Conservation (phyloP, 352 stramenopile species). For the Peronospora farinosa region DNA sequence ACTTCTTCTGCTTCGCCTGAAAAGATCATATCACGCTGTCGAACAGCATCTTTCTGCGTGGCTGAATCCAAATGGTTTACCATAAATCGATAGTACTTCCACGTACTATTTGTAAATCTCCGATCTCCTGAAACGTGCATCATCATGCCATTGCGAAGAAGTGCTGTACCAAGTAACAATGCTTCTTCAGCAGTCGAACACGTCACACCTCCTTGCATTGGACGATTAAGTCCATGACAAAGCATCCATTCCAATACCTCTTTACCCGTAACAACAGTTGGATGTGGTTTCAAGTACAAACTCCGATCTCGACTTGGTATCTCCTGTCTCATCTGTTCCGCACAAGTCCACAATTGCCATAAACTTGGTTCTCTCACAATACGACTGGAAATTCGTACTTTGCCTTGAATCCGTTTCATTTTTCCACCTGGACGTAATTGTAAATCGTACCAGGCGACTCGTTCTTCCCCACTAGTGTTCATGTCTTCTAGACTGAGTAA, state of each 20-base stretch:
- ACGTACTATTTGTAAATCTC: conserved; percentile 74
- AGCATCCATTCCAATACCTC: conserved; percentile 82
- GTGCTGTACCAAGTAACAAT: conserved; percentile 60
- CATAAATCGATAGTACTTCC: conserved; percentile 86
- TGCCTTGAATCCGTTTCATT: conserved; percentile 83
- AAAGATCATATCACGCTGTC: conserved; percentile 58
- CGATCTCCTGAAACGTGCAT: conserved; percentile 66
- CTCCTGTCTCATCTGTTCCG: conserved; percentile 78
- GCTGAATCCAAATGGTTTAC: conserved; percentile 64
- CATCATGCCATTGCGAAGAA: conserved; percentile 65
- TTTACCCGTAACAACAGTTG: conserved; percentile 74
- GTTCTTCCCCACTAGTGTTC: conserved; percentile 77
- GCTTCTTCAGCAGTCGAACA: conserved; percentile 82
- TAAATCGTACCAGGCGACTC: conserved; percentile 81
- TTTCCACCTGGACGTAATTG: conserved; percentile 71
- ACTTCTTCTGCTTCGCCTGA: conserved; percentile 72
- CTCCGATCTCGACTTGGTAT: conserved; percentile 62
- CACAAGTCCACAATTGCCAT: conserved; percentile 79
- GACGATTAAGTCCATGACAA: conserved; percentile 74
- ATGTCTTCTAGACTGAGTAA: conserved; percentile 78
- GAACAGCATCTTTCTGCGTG: conserved; percentile 41
- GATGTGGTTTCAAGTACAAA: conserved; percentile 80
- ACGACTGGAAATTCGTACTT: conserved; percentile 77
- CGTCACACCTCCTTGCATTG: conserved; percentile 78
- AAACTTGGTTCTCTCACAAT: conserved; percentile 78